These are phyloP conservation scores for Trichosporon sp. DNA, from an alignment of 1,284 basidiomycete genomes.

Conservation along the genomic window DNA sequence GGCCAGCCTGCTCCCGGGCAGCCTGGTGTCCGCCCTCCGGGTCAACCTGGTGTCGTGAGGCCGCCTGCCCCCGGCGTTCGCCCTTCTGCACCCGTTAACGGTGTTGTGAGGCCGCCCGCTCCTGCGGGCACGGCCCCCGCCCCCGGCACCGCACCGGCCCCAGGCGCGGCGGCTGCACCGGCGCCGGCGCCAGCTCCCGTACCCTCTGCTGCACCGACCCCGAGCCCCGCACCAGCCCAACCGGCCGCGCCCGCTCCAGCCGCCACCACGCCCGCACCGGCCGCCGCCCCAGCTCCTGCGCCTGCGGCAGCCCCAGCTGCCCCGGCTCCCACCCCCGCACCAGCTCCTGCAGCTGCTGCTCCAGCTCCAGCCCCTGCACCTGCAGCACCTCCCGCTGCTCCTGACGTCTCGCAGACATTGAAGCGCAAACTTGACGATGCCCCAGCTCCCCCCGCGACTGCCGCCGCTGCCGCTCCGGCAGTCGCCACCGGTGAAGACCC, in stretches of 20 bases:
- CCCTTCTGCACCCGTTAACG: neutral
- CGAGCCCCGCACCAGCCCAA: neutral
- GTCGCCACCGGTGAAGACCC: conserved; percentile 1
- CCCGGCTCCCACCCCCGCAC: neutral
- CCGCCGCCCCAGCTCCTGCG: neutral
- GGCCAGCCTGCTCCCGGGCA: neutral
- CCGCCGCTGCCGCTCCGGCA: neutral
- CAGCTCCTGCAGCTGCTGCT: neutral
- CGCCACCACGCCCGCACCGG: neutral
- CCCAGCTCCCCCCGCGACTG: neutral
- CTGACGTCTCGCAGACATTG: neutral
- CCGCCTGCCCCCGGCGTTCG: neutral
- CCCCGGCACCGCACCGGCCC: neutral
- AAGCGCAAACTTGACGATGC: conserved; percentile 3
- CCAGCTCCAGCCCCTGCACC: neutral
- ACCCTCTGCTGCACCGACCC: neutral
- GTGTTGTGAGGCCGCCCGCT: conserved; percentile 6
- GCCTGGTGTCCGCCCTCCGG: neutral
- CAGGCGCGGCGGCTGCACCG: neutral
- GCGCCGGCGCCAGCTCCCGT: neutral
- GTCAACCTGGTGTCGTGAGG: neutral
- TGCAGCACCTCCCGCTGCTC: neutral
- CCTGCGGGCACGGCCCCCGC: neutral
- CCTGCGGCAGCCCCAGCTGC: neutral
- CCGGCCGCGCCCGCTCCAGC: conserved; percentile 6